Base-by-base conservation (phyloP, 768 basidiomycete genomes). In the Boletus coccyginus region DNA sequence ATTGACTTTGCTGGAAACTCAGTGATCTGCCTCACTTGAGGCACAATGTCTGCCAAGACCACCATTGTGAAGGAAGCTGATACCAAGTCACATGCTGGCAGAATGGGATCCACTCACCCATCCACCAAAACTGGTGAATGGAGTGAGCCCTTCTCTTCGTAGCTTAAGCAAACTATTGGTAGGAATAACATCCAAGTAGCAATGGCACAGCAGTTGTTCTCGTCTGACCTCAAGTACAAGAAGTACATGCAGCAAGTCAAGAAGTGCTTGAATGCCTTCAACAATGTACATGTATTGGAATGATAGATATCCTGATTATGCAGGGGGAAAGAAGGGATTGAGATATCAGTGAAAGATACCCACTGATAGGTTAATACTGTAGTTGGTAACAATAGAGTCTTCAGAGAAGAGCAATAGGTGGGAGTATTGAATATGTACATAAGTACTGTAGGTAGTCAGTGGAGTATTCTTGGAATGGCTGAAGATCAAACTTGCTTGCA, bases 191-290 rank as follows among this genome's bases (percentile, higher is more conserved):
- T 33, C n/a, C 46, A 16, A 35, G 31, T 57, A 84, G 83, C 75
- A 55, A 74, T 79, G 12, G 74, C 79, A 33, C 78, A 81, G 39
- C 83, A 83, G 53, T 67, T 76, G 14, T 85, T 85, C 64, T 81
- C 84, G 29, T 82, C 86, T 9, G 95, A 98, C 76, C 90, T 92
- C 14, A 95, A 94, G 70, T 97, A 86, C 77, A 93, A 91, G 77
- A 97, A 97, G 74, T 98, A 94, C 74, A 78, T 87, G 1, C 85
- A 88, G 53, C 90, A 93, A 64, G 92, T 99, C 46, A 97, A 99
- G 70, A 89, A 88, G 74, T 93, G 91, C 63, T 78, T 99, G 46
- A 88, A 86, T 58, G 87, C 93, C 2, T 98, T 99, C 66, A 94
- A 97, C 67, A 92, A 86, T 66, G 93, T 97, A 56, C 92, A 96